Base-by-base conservation (phyloP, 768 basidiomycete genomes). In the Nidularia pulvinata region DNA sequence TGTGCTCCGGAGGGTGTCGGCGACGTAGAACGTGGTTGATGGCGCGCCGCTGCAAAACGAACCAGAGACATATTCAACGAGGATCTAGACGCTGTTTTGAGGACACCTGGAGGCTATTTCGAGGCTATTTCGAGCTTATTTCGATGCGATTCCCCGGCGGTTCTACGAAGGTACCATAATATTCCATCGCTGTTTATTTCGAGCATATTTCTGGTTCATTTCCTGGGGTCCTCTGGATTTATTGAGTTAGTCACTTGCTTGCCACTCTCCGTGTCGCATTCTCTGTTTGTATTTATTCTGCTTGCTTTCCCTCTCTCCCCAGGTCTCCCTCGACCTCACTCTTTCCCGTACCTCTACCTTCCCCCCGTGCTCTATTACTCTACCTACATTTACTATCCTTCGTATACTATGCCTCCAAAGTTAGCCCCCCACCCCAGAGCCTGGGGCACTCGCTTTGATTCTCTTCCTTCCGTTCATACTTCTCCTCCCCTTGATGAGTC, bases 401-500 rank as follows among this genome's bases (percentile, higher is more conserved):
- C 60, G 62, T 61, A 58, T 57, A 54, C 59, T 58, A 84, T 81
- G 81, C 74, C 78, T 51, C 74, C 66, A 54, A 79, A 77, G 62
- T 59, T 62, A 57, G 61, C 62, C 51, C 64, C 66, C 58, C 71
- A 65, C 42, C 64, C 71, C 52, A 76, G 84, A 52, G 65, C 82
- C 54, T 89, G 88, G 88, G 87, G 87, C 42, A 86, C 85, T 59
- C 86, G 87, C 63, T 89, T 85, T 55, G 86, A 88, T 66, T 79
- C 83, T 46, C 77, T 89, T 49, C 75, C 77, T 30, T 72, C 79
- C 46, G 77, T 81, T 35, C 74, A 80, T 48, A 71, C 81, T 22
- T 63, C 75, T 49, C 70, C 80, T 51, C 75, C 71, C 51, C 1
- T 58, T 66, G 34, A 67, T 61, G 49, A 30, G 7, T 42, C 49